Conservation (phyloP, 2,329 filamentous ascomycete genomes). For the Penicillium polonicum region DNA sequence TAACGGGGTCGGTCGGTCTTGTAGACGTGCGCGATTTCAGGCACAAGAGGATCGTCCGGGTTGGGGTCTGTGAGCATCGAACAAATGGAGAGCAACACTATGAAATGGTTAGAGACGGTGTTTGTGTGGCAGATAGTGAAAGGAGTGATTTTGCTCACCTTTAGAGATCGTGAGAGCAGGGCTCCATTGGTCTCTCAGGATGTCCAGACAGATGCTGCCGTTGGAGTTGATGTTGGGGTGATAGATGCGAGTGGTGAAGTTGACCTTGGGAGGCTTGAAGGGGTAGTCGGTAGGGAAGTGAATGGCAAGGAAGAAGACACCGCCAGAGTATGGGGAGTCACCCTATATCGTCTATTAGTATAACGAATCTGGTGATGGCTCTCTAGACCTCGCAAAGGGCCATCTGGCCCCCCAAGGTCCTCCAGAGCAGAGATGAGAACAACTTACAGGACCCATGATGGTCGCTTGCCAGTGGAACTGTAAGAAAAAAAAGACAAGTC, state of each 20-base stretch:
- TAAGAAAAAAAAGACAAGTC: slow-evolving; percentile 32
- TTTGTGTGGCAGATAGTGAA: background rate
- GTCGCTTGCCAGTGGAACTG: slow-evolving; percentile 99
- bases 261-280: slow-evolving; percentile 99
- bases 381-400: background rate
- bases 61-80: slow-evolving; percentile 99
- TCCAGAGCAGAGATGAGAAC: slow-evolving; percentile 15
- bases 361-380: background rate
- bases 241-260: slow-evolving; percentile 99
- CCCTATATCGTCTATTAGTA: slow-evolving; percentile 56
- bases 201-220: slow-evolving; percentile 98
- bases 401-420: slow-evolving; percentile 2
- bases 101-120: slow-evolving; percentile 9
- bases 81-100: slow-evolving; percentile 97
- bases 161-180: slow-evolving; percentile 97
- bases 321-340: slow-evolving; percentile 96
- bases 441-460: slow-evolving; percentile 97
- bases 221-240: slow-evolving; percentile 99
- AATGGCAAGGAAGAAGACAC: slow-evolving; percentile 98
- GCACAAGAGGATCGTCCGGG: slow-evolving; percentile 96
- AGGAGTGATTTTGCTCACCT: slow-evolving; percentile 58
- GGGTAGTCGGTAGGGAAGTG: slow-evolving; percentile 99
- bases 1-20: slow-evolving; percentile 97
- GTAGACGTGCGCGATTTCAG: slow-evolving; percentile 99
- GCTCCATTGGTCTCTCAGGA: slow-evolving; percentile 98